Evolutionary conservation across 495 filamentous ascomycete species (phyloP).

Genomic region (Recurvomyces mirabilis): DNA sequence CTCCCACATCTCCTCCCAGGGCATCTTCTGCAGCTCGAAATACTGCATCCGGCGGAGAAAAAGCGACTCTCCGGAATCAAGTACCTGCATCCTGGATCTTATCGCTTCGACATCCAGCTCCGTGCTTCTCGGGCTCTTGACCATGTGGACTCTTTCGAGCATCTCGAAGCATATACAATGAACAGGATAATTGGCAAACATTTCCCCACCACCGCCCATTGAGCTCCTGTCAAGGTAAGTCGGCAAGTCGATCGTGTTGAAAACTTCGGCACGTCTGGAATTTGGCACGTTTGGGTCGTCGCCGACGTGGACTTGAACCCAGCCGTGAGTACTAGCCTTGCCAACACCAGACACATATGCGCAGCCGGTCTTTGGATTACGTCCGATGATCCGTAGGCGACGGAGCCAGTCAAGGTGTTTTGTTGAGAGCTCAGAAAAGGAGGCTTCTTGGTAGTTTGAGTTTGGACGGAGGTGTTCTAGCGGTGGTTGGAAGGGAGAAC

Average conservation of each 20-base stretch:
- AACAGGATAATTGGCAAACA: not conserved
- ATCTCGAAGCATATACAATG: conserved; percentile 1
- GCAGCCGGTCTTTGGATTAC: not conserved
- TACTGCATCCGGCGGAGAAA: not conserved
- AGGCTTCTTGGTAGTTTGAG: no score
- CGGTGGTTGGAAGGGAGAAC: no score
- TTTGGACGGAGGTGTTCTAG: no score
- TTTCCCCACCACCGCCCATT: not conserved
- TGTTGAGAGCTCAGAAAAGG: no score
- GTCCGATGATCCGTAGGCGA: not conserved
- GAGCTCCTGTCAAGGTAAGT: not conserved
- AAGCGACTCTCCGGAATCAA: not conserved
- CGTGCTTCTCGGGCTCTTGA: not conserved
- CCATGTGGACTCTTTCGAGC: not conserved
- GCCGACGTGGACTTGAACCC: not conserved
- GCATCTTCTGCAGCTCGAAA: not conserved
- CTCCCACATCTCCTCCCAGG: not conserved
- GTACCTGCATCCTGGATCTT: not conserved
- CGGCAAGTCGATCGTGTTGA: not conserved
- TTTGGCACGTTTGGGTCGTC: not conserved
- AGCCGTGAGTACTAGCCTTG: not conserved
- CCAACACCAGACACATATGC: not conserved
- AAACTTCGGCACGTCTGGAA: no score
- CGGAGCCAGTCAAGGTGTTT: not conserved
- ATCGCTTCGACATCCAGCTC: not conserved